Percentiles rank a stretch among this genome's conserved stretches.
phyloP scores from a whole-genome alignment of 352 stramenopile genomes.

The Ophiocytium majus region DNA sequence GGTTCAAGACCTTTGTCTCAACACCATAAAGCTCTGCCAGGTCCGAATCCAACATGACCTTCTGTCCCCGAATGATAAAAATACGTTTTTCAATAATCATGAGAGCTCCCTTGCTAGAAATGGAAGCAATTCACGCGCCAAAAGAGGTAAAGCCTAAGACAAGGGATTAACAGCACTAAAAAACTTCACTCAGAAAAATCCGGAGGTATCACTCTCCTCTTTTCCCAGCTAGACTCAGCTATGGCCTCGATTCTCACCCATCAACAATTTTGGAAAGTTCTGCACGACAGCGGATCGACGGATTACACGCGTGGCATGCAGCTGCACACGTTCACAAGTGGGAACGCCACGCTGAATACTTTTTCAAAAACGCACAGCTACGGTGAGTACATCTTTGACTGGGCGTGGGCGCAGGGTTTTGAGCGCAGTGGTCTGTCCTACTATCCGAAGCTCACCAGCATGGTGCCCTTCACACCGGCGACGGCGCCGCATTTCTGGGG shows the following conservation, averaged over 20 bases:
- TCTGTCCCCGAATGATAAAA: not conserved
- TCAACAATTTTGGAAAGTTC: not conserved
- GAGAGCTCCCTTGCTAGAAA: too few relatives aligned
- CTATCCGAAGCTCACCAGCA: slow-evolving; percentile 17
- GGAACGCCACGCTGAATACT: not conserved
- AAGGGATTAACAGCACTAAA: too few relatives aligned
- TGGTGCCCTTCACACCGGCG: slow-evolving; percentile 15
- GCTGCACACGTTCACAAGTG: not conserved
- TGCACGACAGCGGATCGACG: not conserved
- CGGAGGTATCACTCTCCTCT: too few relatives aligned
- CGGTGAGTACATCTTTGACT: slow-evolving; percentile 25
- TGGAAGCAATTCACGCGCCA: too few relatives aligned
- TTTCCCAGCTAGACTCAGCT: too few relatives aligned
- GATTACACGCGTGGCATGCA: not conserved
- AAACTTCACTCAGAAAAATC: too few relatives aligned
- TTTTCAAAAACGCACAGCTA: slow-evolving; percentile 7
- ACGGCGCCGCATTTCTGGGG: not conserved
- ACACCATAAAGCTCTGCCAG: slow-evolving; percentile 7
- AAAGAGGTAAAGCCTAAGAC: too few relatives aligned
- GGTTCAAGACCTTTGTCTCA: slow-evolving; percentile 8
- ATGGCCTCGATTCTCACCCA: not conserved
- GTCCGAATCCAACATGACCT: not conserved
- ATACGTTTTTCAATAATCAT: too few relatives aligned
- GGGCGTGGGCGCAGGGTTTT: not conserved
- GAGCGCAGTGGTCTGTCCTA: not conserved